Conservation (phyloP, 129 eudicot genomes). For the Flaveria trinervia region DNA sequence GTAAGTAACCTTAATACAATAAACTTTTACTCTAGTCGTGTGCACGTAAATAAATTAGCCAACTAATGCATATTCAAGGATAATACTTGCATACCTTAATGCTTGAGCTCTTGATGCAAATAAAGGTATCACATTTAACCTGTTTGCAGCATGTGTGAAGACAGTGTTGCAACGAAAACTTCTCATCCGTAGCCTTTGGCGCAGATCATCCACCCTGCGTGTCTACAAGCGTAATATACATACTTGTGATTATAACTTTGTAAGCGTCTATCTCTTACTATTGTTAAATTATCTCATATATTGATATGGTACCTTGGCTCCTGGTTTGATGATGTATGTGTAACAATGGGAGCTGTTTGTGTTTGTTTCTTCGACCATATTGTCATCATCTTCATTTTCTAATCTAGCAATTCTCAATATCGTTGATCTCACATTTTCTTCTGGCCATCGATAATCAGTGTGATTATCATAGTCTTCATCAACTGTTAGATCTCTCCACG, state of each 20-base stretch:
- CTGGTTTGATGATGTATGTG: constrained; percentile 66
- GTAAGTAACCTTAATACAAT: background rate
- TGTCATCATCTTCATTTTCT: constrained; percentile 48
- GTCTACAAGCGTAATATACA: constrained; percentile 38
- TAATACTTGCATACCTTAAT: constrained; percentile 46
- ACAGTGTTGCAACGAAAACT: constrained; percentile 77
- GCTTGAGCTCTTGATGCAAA: constrained; percentile 83
- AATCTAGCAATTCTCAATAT: constrained; percentile 53
- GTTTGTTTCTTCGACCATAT: constrained; percentile 42
- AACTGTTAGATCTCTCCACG: constrained; percentile 53
- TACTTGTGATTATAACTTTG: background rate
- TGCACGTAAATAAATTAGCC: background rate
- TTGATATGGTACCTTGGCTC: constrained; percentile 50
- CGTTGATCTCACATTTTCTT: constrained; percentile 66
- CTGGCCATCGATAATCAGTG: constrained; percentile 72
- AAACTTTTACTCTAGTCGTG: constrained; percentile 6
- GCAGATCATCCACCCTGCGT: constrained; percentile 60
- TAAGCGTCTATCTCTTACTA: background rate
- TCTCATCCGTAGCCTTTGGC: constrained; percentile 69
- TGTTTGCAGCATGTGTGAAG: constrained; percentile 56
- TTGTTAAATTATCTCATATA: constrained; percentile 3
- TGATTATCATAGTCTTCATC: constrained; percentile 68
- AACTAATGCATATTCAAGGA: constrained; percentile 1
- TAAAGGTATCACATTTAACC: constrained; percentile 70
- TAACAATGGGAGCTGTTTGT: constrained; percentile 61